Percentiles rank a stretch among this genome's conserved stretches.
phyloP scores from a whole-genome alignment of 139 green algal species.

The Marvania coccoides region DNA sequence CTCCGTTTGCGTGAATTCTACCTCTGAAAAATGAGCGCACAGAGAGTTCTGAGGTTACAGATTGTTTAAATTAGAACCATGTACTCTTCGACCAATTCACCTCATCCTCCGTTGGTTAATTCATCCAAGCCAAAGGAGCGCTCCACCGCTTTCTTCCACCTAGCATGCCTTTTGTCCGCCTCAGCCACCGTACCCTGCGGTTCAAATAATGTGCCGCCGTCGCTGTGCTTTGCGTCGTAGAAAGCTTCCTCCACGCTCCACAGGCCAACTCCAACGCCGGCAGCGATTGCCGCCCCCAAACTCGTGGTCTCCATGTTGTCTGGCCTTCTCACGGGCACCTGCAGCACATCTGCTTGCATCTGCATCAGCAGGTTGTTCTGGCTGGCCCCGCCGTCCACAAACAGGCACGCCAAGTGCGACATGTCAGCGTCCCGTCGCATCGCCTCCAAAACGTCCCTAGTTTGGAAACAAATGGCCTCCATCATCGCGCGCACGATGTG shows the following conservation, averaged over 20 bases:
- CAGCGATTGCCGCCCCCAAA: constrained; percentile 84
- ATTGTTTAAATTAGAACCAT: no score
- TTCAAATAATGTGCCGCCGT: constrained; percentile 21
- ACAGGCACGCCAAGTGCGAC: constrained; percentile 33
- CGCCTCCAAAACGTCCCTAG: constrained; percentile 80
- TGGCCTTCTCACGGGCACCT: constrained; percentile 72
- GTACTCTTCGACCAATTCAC: no score
- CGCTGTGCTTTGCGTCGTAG: constrained; percentile 7
- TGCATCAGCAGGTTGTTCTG: constrained; percentile 91
- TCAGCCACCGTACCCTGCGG: constrained; percentile 18
- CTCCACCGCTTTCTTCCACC: constrained; percentile 67
- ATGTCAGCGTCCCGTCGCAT: constrained; percentile 54
- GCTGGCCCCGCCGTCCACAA: constrained; percentile 86
- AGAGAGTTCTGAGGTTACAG: no score
- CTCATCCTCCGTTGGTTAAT: no score
- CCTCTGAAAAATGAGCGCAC: no score
- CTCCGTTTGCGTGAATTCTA: no score
- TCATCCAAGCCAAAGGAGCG: constrained; percentile 55
- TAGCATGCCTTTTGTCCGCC: constrained; percentile 30
- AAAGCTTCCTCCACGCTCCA: constrained; percentile 59
- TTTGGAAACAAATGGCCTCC: constrained; percentile 93
- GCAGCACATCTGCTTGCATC: constrained; percentile 75
- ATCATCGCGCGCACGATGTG: constrained; percentile 84
- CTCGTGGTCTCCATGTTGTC: constrained; percentile 85
- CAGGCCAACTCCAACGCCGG: constrained; percentile 77